These are phyloP conservation scores for Fomes fomentarius DNA, from an alignment of 1,284 basidiomycete genomes.

Conservation along the genomic window DNA sequence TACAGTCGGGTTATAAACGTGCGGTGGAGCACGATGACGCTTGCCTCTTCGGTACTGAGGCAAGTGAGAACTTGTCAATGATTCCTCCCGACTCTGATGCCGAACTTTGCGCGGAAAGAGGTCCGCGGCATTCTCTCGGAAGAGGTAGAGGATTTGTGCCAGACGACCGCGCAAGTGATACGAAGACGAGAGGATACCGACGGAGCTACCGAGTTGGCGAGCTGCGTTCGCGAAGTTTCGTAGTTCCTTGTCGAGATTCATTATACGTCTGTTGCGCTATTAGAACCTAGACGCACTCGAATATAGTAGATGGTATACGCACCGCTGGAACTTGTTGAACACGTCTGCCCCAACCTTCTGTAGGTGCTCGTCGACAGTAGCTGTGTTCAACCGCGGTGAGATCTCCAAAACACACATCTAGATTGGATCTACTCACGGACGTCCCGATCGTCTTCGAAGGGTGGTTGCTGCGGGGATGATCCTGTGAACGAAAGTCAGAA, in stretches of 20 bases:
- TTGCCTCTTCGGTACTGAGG: slow-evolving; percentile 30
- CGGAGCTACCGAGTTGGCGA: slow-evolving; percentile 70
- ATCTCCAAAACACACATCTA: not conserved
- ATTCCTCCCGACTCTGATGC: slow-evolving; percentile 51
- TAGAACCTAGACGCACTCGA: slow-evolving; percentile 5
- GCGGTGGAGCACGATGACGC: slow-evolving; percentile 41
- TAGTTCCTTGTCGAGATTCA: slow-evolving; percentile 69
- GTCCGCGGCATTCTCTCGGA: slow-evolving; percentile 71
- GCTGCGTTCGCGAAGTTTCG: slow-evolving; percentile 76
- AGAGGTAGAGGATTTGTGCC: slow-evolving; percentile 65
- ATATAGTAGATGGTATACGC: slow-evolving; percentile 12
- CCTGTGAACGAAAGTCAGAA: not conserved
- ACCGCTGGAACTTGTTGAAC: slow-evolving; percentile 66
- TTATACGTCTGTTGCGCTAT: slow-evolving; percentile 38
- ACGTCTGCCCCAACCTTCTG: slow-evolving; percentile 65
- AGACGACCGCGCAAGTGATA: slow-evolving; percentile 70
- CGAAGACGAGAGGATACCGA: slow-evolving; percentile 71
- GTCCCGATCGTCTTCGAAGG: slow-evolving; percentile 63
- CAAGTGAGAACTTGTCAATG: slow-evolving; percentile 39
- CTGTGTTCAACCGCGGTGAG: slow-evolving; percentile 33
- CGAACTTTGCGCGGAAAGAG: slow-evolving; percentile 67
- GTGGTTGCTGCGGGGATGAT: slow-evolving; percentile 44
- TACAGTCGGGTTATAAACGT: slow-evolving; percentile 53
- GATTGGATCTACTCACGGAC: slow-evolving; percentile 52
- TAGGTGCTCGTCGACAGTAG: slow-evolving; percentile 66